Percentiles rank a stretch among this genome's conserved stretches.
These are phyloP conservation scores for Lentinula detonsa DNA, from an alignment of 768 basidiomycete genomes.

Conservation along the genomic window DNA sequence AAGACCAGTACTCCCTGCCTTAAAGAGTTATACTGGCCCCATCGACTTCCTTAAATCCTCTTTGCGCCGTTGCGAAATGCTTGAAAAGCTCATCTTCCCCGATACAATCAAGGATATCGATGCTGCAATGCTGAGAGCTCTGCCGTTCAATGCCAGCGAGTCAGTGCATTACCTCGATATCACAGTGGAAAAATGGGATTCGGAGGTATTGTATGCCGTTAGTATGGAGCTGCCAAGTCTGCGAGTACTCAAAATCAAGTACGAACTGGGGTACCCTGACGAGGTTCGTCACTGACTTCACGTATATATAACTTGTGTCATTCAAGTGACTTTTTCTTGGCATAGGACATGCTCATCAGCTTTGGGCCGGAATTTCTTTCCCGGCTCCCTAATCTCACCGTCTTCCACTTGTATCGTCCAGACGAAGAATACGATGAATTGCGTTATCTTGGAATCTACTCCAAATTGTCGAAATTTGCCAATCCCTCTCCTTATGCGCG, in stretches of 20 bases:
- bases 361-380: slow-evolving; percentile 38
- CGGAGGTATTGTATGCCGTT: slow-evolving; percentile 37
- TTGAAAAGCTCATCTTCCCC: not conserved
- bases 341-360: slow-evolving; percentile 31
- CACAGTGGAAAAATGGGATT: slow-evolving; percentile 36
- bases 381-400: slow-evolving; percentile 27
- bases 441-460: slow-evolving; percentile 16
- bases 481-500: not conserved
- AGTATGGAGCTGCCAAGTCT: slow-evolving; percentile 29
- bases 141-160: slow-evolving; percentile 11
- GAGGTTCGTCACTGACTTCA: slow-evolving; percentile 26
- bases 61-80: not conserved
- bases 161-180: slow-evolving; percentile 28
- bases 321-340: not conserved
- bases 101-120: slow-evolving; percentile 1
- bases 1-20: not conserved
- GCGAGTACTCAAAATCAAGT: slow-evolving; percentile 33
- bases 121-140: slow-evolving; percentile 13
- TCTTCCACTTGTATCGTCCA: slow-evolving; percentile 29
- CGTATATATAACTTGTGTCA: not conserved
- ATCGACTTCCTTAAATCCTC: not conserved
- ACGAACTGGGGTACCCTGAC: slow-evolving; percentile 27
- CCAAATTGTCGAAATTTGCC: slow-evolving; percentile 16
- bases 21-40: not conserved
- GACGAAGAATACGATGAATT: not conserved